Percentiles rank a stretch among this genome's conserved stretches.
These are phyloP conservation scores for Sclerotinia minor DNA, from an alignment of 2,329 filamentous ascomycete species.

Conservation along the genomic window DNA sequence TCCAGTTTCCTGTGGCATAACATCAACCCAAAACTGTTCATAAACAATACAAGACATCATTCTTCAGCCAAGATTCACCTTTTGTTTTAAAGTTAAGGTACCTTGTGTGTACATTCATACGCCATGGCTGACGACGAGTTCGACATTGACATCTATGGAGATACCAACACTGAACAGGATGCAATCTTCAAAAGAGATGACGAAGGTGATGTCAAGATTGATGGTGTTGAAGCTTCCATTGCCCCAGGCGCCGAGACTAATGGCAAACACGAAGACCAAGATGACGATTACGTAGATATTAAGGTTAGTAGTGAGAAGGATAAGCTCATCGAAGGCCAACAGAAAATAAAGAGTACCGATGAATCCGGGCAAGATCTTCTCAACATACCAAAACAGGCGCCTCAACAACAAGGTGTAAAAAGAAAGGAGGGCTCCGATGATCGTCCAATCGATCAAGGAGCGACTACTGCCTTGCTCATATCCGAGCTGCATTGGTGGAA, in stretches of 20 bases:
- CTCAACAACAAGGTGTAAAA: slow-evolving; percentile 58
- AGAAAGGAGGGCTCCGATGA: slow-evolving; percentile 61
- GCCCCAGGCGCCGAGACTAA: slow-evolving; percentile 33
- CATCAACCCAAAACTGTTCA: slow-evolving; percentile 31
- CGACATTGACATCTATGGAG: slow-evolving; percentile 72
- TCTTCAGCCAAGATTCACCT: slow-evolving; percentile 20
- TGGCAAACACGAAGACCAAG: slow-evolving; percentile 42
- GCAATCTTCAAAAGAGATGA: slow-evolving; percentile 42
- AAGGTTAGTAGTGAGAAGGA: slow-evolving; percentile 44
- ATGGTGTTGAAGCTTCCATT: slow-evolving; percentile 38
- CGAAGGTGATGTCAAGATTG: slow-evolving; percentile 44
- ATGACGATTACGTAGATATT: slow-evolving; percentile 47
- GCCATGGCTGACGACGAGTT: slow-evolving; percentile 69
- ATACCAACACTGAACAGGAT: slow-evolving; percentile 52
- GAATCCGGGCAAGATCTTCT: slow-evolving; percentile 42
- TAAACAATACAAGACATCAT: slow-evolving; percentile 37
- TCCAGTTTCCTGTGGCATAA: slow-evolving; percentile 35
- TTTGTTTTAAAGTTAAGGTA: slow-evolving; percentile 16
- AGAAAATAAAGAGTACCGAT: slow-evolving; percentile 48
- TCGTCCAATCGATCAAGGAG: slow-evolving; percentile 57
- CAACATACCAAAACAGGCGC: slow-evolving; percentile 43
- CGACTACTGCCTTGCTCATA: slow-evolving; percentile 74
- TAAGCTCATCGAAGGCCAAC: slow-evolving; percentile 41
- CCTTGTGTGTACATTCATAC: slow-evolving; percentile 21
- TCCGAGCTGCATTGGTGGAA: slow-evolving; percentile 97